Base-by-base conservation (phyloP, 2,329 filamentous ascomycete genomes). In the Penicillium sp. region DNA sequence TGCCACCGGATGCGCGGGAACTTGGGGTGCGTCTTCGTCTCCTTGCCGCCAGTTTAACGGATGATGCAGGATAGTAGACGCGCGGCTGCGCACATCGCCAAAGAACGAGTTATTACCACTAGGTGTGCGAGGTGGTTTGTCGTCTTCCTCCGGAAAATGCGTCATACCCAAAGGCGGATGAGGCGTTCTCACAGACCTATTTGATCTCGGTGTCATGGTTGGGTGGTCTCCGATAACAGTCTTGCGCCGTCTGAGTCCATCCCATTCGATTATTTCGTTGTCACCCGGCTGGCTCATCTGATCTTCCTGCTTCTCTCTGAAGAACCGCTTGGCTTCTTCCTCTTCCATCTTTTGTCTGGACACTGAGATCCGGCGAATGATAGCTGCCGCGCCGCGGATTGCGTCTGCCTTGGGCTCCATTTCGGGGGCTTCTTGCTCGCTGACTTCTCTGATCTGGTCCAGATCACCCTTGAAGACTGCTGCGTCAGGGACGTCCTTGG, bases 351-450 rank as follows among this genome's bases (percentile, higher is more conserved):
- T 88, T 60, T 88, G 83, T 59, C 94, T 83, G 0, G 87, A 81
- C 11, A 80, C 80, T 0, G 91, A 97, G 50, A 99, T 80, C 14
- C 89, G 85, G 60, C 94, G 85, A 53, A 99, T 82, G 58, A 99
- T 91, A 47, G 91, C 91, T 6, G 90, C 92, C 16, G 93, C 80
- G 59, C 93, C 94, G 63, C 94, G 90, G 66, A 99, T 95, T 9
- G 94, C 91, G 71, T 99, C 94, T 14, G 94, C 94, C 69, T 96
- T 95, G 53, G 94, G 94, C 66, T 99, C 94, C 14, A 89, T 88
- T 72, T 99, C 94, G n/a, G 92, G 89, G 70, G 97, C 91, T 70
- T 96, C 91, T 68, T 96, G 91, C 66, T 97, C 90, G 47, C 90
- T 93, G 60, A 97, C 94, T 28, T 93, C 96, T 30, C 94, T 90